Percentiles rank a stretch among this genome's conserved stretches.
Conservation (phyloP, 2,329 filamentous ascomycete genomes). For the Raffaelea ambrosiae region DNA sequence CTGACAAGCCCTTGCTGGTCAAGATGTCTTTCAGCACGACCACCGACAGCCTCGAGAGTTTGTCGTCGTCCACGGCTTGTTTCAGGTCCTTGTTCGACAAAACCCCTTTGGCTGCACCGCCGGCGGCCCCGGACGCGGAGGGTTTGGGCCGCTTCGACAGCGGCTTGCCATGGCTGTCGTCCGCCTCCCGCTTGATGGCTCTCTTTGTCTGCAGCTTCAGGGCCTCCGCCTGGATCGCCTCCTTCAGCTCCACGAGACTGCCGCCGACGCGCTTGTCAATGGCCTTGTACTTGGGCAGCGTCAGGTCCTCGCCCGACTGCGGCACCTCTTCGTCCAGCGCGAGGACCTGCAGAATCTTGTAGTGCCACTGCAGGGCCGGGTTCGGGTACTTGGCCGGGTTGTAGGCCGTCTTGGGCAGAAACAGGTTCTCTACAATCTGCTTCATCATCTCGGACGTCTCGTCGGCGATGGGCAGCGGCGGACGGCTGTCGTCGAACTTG, state of each 20-base stretch:
- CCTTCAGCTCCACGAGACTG: slow-evolving; percentile 70
- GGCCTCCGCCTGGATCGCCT: slow-evolving; percentile 52
- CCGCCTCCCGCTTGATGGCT: slow-evolving; percentile 43
- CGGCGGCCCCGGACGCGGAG: too few species aligned
- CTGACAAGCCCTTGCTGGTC: slow-evolving; percentile 36
- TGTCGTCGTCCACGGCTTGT: slow-evolving; percentile 35
- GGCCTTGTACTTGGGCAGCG: slow-evolving; percentile 73
- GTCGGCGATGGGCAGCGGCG: slow-evolving; percentile 51
- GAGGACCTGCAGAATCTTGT: slow-evolving; percentile 83
- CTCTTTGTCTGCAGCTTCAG: slow-evolving; percentile 26
- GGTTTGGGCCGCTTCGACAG: slow-evolving; percentile 46
- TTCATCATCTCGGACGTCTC: slow-evolving; percentile 75
- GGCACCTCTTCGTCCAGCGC: slow-evolving; percentile 89
- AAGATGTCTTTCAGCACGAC: slow-evolving; percentile 42
- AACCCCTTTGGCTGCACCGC: slow-evolving; percentile 16
- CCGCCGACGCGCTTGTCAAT: slow-evolving; percentile 83
- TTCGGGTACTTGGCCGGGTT: slow-evolving; percentile 87
- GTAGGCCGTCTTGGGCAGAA: slow-evolving; percentile 78
- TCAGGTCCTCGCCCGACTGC: slow-evolving; percentile 64
- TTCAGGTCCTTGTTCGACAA: slow-evolving; percentile 37
- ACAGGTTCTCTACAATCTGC: slow-evolving; percentile 71
- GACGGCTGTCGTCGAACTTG: slow-evolving; percentile 55
- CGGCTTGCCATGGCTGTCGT: slow-evolving; percentile 27
- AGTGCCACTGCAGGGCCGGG: slow-evolving; percentile 92
- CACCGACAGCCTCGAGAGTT: slow-evolving; percentile 46